Evolutionary conservation across 78 protist species (phyloP), one percentile per base, ranked within the genome.

Genomic region (Dictyostelium capitatum): DNA sequence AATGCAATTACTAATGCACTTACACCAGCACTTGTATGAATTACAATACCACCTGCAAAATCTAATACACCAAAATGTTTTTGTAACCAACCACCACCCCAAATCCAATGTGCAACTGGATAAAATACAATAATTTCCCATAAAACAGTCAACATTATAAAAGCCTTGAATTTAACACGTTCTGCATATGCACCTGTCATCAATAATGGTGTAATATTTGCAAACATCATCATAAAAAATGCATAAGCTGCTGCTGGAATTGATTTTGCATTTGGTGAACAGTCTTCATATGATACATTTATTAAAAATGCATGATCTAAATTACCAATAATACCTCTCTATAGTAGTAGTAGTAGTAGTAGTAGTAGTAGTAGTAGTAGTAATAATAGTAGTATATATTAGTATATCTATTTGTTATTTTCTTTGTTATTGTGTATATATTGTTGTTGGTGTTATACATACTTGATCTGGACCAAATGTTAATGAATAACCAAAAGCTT

Each of bases 181-280:
- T 97, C 98, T 2, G 98, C 98, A 17, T 28, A 95, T n/a, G 98
- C 97, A 54, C 97, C 98, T 9, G 98, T 97, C 92, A 97, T 89
- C 79, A 97, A 84, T 48, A 96, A 82, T 23, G 98, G 98, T 30
- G 98, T 96, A 75, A 96, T 97, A 69, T 80, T 20, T 72, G 98
- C 98, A 79, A 97, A 97, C 98, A 97, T 97, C 97, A 93, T 93
- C 95, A 96, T 97, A 56, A 94, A 97, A 57, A 85, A 47, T 23
- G 95, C 97, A 47, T 79, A 96, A 20, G 94, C 87, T 6, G 92
- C 97, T 11, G 89, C 82, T 32, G 98, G 97, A 46, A 95, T 93
- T 37, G 54, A 65, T 46, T 75, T 70, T 32, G 94, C 96, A 79
- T 59, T 53, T 30, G 72, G 90, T 12, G 56, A 47, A 62, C 97